These are phyloP conservation scores for Pichia scutulata DNA, from an alignment of 805 yeast genomes.

Conservation along the genomic window DNA sequence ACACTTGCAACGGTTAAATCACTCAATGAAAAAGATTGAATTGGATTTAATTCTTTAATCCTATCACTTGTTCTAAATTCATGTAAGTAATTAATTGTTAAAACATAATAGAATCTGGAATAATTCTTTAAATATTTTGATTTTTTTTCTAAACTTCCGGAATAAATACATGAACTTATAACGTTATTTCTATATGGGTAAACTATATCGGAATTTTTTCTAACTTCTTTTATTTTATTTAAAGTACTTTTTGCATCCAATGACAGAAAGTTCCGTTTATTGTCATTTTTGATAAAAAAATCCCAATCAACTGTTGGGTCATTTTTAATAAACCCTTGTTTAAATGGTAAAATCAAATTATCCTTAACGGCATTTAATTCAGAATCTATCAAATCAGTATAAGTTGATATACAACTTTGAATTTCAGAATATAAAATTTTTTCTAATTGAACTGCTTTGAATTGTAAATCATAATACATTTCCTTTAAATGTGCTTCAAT, in stretches of 20 bases:
- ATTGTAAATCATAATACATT: conserved; percentile 56
- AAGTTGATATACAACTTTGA: conserved; percentile 47
- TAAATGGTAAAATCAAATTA: conserved; percentile 46
- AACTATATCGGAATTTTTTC: conserved; percentile 43
- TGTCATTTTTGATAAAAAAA: conserved; percentile 43
- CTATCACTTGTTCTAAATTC: conserved; percentile 55
- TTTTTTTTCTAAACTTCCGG: conserved; percentile 54
- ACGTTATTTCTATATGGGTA: conserved; percentile 48
- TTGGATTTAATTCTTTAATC: conserved; percentile 43
- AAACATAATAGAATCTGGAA: conserved; percentile 55
- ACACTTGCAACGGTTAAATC: conserved; percentile 27
- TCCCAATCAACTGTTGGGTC: conserved; percentile 68
- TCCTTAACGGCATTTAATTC: conserved; percentile 43
- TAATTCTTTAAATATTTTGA: conserved; percentile 55
- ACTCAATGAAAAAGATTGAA: conserved; percentile 34
- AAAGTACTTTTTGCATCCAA: conserved; percentile 27
- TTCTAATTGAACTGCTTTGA: conserved; percentile 57
- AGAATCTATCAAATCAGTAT: conserved; percentile 41
- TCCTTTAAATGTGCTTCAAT: conserved; percentile 63
- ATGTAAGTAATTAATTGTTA: conserved; percentile 60
- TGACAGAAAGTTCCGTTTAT: conserved; percentile 35
- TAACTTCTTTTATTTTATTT: conserved; percentile 28
- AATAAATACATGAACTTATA: conserved; percentile 45
- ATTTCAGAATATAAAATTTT: conserved; percentile 55
- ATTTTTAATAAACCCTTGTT: conserved; percentile 43